A percentile compares a stretch with the other conserved stretches of the same genome.
phyloP scores from a whole-genome alignment of 352 stramenopile genomes.

The Phytophthora meadii region DNA sequence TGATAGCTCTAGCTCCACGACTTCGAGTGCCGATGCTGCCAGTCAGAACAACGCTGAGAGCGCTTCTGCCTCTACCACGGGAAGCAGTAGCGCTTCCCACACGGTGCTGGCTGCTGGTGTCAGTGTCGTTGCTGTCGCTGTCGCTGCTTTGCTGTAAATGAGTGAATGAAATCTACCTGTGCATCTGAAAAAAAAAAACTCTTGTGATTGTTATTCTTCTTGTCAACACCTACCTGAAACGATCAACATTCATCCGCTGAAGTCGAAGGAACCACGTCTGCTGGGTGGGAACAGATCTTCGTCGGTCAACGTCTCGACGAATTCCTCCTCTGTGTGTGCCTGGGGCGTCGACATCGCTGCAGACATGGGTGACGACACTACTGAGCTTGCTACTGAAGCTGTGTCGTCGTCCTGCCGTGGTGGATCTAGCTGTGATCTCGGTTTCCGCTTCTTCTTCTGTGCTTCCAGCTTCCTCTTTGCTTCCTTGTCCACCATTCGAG shows the following conservation, averaged over 20 bases:
- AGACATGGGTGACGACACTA: constrained; percentile 39
- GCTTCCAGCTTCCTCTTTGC: constrained; percentile 57
- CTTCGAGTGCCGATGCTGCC: background rate
- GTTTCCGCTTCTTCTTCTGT: constrained; percentile 47
- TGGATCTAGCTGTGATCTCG: constrained; percentile 20
- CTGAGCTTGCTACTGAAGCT: constrained; percentile 32
- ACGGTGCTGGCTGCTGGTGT: constrained; percentile 20
- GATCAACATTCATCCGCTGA: constrained; percentile 38
- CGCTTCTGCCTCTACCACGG: constrained; percentile 10
- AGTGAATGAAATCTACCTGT: constrained; percentile 24
- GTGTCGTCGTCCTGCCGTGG: constrained; percentile 29
- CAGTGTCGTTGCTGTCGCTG: constrained; percentile 34
- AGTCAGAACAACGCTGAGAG: constrained; percentile 19
- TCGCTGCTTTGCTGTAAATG: constrained; percentile 33
- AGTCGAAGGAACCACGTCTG: constrained; percentile 74
- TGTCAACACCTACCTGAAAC: constrained; percentile 6
- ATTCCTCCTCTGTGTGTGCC: constrained; percentile 36
- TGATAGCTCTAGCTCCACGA: constrained; percentile 8
- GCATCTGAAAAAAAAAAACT: constrained; percentile 18
- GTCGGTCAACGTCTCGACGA: constrained; percentile 53
- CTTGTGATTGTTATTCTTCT: constrained; percentile 18
- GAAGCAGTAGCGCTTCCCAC: constrained; percentile 27
- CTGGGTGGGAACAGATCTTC: constrained; percentile 60
- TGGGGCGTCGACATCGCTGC: constrained; percentile 35
- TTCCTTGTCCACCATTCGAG: constrained; percentile 82